Conservation (phyloP, 2,329 filamentous ascomycete species). For the Sporothrix phasma region DNA sequence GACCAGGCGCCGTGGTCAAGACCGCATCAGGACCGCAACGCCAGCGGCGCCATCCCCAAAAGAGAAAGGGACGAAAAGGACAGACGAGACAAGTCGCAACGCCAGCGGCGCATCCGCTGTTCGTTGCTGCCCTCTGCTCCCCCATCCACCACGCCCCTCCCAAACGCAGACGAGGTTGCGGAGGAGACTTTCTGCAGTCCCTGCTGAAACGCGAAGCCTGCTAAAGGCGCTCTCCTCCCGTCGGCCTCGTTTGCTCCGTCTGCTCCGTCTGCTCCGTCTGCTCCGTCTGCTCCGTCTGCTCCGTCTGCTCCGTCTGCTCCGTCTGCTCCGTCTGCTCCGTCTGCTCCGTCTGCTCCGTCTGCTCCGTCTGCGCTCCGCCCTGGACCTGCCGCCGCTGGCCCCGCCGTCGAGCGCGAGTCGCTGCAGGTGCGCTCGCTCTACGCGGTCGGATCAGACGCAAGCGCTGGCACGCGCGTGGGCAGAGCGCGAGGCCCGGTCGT, state of each 20-base stretch:
- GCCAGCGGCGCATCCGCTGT: too few species aligned
- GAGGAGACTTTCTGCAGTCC: conserved; percentile 48
- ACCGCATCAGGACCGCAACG: not conserved
- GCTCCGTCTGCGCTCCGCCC: conserved; percentile 7
- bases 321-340: not conserved
- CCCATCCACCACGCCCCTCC: conserved; percentile 27
- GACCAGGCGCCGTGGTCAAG: not conserved
- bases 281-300: too few species aligned
- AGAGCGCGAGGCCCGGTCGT: conserved; percentile 35
- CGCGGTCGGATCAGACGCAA: conserved; percentile 34
- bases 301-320: not conserved
- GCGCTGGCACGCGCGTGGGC: conserved; percentile 21
- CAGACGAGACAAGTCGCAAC: not conserved
- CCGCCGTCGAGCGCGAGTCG: conserved; percentile 51
- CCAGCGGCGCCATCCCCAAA: not conserved
- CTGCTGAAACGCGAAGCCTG: conserved; percentile 54
- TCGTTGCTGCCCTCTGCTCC: too few species aligned
- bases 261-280: too few species aligned
- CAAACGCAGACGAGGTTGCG: too few species aligned
- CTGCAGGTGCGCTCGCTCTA: conserved; percentile 60
- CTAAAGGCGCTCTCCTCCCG: conserved; percentile 29
- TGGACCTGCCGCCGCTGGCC: conserved; percentile 32
- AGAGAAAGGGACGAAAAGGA: conserved; percentile 1
- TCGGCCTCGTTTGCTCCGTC: too few species aligned
- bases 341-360: not conserved